Conservation (phyloP, 345 rosid genomes). For the Bruguiera parviflora region DNA sequence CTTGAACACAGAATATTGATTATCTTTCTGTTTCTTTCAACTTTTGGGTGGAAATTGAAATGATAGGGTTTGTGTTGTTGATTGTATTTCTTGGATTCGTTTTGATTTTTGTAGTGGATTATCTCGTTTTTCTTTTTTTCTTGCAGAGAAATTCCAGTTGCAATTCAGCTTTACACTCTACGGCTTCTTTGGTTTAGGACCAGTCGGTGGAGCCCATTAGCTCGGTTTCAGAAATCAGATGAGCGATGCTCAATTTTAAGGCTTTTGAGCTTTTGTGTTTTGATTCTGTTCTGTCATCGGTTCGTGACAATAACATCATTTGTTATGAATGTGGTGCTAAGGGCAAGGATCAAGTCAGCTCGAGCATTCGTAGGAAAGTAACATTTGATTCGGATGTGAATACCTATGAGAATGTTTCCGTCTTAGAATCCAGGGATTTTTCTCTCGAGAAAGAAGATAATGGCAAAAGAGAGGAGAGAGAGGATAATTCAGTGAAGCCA, state of each 20-base stretch:
- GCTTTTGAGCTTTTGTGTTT: not conserved
- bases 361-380: constrained; percentile 57
- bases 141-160: constrained; percentile 34
- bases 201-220: constrained; percentile 23
- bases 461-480: constrained; percentile 10
- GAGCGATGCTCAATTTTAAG: constrained; percentile 15
- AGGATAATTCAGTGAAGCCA: constrained; percentile 22
- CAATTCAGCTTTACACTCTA: constrained; percentile 22
- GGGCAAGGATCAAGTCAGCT: constrained; percentile 41
- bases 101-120: not conserved
- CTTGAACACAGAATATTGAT: not conserved
- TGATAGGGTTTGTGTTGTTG: too few relatives aligned
- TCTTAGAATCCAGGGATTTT: constrained; percentile 37
- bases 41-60: too few relatives aligned
- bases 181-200: constrained; percentile 28
- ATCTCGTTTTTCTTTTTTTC: not conserved
- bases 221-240: constrained; percentile 37
- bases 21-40: not conserved
- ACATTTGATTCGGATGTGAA: constrained; percentile 63
- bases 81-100: too few relatives aligned
- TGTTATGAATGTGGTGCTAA: constrained; percentile 31
- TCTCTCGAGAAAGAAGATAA: constrained; percentile 31
- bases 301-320: not conserved
- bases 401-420: constrained; percentile 56
- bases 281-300: not conserved